These are phyloP conservation scores for Tulasnella sp. DNA, from an alignment of 768 basidiomycete species.

Conservation along the genomic window DNA sequence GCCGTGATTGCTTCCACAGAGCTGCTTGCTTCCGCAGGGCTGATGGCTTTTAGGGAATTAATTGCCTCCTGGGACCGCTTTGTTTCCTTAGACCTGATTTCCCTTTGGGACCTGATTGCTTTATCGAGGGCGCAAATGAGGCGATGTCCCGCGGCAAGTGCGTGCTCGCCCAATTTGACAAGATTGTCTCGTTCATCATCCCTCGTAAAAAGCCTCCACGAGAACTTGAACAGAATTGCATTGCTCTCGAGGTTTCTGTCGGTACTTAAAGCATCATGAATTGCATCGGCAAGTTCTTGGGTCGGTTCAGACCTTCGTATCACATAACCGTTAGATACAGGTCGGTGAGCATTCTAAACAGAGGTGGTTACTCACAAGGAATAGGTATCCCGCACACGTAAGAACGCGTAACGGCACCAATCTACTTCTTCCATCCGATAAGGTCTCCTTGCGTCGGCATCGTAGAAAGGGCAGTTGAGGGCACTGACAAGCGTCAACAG, in stretches of 20 bases:
- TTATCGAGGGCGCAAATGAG: background rate
- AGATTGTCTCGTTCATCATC: background rate
- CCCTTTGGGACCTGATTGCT: background rate
- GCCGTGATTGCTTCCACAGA: too few relatives aligned
- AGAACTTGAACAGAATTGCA: background rate
- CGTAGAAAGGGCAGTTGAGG: background rate
- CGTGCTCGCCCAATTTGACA: background rate
- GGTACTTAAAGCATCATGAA: background rate
- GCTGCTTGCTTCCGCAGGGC: too few relatives aligned
- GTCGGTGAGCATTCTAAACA: background rate
- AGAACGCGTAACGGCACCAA: background rate
- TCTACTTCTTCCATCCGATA: background rate
- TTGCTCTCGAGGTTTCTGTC: background rate
- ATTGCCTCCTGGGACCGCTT: too few relatives aligned
- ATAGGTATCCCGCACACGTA: background rate
- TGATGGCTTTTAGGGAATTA: too few relatives aligned
- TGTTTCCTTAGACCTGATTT: too few relatives aligned
- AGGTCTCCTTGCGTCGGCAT: background rate
- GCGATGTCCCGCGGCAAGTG: background rate
- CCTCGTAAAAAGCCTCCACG: background rate
- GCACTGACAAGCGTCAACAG: background rate
- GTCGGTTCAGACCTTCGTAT: background rate
- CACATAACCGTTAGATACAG: background rate
- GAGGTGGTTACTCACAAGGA: background rate
- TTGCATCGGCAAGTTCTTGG: background rate